Evolutionary conservation across 2,329 filamentous ascomycete genomes (phyloP), one percentile per base, ranked within the genome.

Genomic region (Colletotrichum falcatum): DNA sequence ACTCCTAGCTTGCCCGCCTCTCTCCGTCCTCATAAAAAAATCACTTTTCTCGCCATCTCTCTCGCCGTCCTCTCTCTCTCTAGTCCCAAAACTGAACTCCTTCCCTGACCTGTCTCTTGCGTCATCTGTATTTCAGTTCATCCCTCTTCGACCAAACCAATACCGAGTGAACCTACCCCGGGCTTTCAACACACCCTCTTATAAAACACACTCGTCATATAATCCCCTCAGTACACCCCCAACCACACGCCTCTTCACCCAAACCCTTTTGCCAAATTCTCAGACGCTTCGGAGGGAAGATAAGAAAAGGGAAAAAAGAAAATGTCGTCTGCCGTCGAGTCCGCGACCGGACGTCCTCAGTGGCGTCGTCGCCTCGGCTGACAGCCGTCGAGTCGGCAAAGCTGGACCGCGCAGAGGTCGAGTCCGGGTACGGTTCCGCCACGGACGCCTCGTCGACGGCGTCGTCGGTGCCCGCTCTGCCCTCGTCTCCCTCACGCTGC

Each of bases 381-480:
- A 74, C 76, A 37, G 74, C 78, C 55, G 78, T 81, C 68, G 72
- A 79, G 70, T 79, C 82, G 73, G 79, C 79, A 69, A 86, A 84
- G 75, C 76, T 83, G 70, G 81, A 80, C 44, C 77, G 81, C 70
- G 79, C 81, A 44, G 85, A 87, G 51, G 80, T 87, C 72, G 94
- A 97, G 82, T 98, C 95, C 44, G 95, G 95, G 73, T 98, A 98
- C 84, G 93, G 90, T 77, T 91, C 86, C 18, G 79, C 79, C 59
- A 72, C 69, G 26, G 72, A 73, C 60, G 61, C 63, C 20, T 65
- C 72, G 28, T 72, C 92, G 82, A 81, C 78, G 35, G 75, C 79
- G 77, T 87, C 81, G 77, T 91, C 83, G 80, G 91, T 88, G 51
- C 85, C 86, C 61, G 90, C 89, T 74, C 86, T 95, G 26, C 92